Evolutionary conservation across 345 rosid species (phyloP), one percentile per base, ranked within the genome.

Genomic region (Clausena lansium): DNA sequence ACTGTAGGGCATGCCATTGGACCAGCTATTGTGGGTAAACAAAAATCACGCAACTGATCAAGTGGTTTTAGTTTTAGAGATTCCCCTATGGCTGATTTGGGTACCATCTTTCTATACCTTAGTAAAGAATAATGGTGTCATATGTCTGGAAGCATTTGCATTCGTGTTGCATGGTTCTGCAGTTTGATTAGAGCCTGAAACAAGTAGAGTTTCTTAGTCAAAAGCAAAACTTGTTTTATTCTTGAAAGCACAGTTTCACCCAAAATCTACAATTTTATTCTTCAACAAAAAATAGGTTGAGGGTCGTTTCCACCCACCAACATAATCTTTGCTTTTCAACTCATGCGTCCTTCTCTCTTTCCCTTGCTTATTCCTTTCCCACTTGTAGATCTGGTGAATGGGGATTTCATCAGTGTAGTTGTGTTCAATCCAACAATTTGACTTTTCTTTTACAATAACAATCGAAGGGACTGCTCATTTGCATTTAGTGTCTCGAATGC

Each of bases 271-370:
- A 62, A 38, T 63, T 45, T 71, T 78, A 70, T 71, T 39, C 41
- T 52, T 64, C 75, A 70, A 80, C 81, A 63, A 63, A 52, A 52
- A n/a, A 45, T 35, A 78, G 76, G 82, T 75, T 71, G 81, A 75
- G 76, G 80, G 80, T 61, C 22, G 77, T 67, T 70, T 45, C 69
- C 73, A 84, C 81, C 86, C 71, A 80, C 83, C 83, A 84, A 81
- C 84, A 84, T 78, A 70, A 81, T 78, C 75, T 60, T 77, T 83
- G 77, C 78, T 59, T 75, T 80, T 80, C 83, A 78, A 77, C 72
- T 70, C 77, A 30, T 50, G 10, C 2, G 63, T 83, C 76, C 17
- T 32, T 76, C 66, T 73, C 52, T 67, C 15, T 9, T 27, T 15
- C 10, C 33, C 24, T 19, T 45, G 0, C 11, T 32, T 32, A 9